Evolutionary conservation across 345 rosid genomes (phyloP), one percentile per base, ranked within the genome.

Genomic region (Ailanthus altissimus): DNA sequence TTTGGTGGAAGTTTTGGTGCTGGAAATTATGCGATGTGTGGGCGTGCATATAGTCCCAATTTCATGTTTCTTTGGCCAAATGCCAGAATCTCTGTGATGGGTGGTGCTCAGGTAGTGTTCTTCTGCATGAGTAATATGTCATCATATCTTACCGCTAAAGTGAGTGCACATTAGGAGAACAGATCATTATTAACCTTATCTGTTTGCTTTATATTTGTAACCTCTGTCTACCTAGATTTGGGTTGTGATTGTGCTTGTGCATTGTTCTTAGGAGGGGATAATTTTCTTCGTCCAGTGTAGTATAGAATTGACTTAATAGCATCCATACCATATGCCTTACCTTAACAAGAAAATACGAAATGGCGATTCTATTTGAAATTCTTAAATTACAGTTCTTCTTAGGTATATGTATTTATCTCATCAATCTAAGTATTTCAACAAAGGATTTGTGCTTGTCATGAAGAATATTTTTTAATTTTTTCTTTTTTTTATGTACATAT

Each of bases 1-100:
- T 91, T 92, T 6, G 98, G 99, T 66, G 97, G 98, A 82, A 93
- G 99, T 82, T 93, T 91, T 68, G 99, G 99, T 76, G 99, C 99
- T 64, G 99, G 99, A 81, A 92, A 95, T 80, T 93, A 93, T 78
- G 98, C 99, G 16, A 95, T 95, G 99, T 95, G 99, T 73, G 99
- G 99, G 5, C 98, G 97, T 83, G 99, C 99, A 42, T 95, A 85
- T 72, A 92, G 87, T 83, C 97, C 99, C 60, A 79, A 87, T 80
- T 95, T 95, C 82, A 79, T 95, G 91, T 95, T 95, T 85, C 88
- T 91, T 12, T 93, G 99, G 99, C 99, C 99, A 72, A 95, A 95
- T 81, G 94, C 99, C 45, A 87, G 85, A 88, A 93, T 93, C 75
- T 94, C 98, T 12, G 91, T 95, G 78, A 95, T 95, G 99, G 99